Percentiles rank a stretch among this genome's conserved stretches.
Conservation (phyloP, 768 basidiomycete genomes). For the Psilocybe cyanescens region DNA sequence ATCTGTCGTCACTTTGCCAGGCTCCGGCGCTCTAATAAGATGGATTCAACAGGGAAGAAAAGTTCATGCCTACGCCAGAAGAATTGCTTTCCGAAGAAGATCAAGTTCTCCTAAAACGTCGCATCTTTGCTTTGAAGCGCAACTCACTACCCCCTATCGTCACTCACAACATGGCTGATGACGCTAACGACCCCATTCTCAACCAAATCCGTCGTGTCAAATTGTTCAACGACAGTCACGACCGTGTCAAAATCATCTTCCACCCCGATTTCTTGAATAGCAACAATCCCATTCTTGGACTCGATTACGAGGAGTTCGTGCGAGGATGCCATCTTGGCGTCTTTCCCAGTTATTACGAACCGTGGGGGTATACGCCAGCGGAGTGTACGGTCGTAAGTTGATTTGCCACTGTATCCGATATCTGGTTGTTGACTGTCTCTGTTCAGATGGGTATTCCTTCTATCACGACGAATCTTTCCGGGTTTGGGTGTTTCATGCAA, state of each 20-base stretch:
- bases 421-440: not conserved
- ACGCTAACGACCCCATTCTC: conserved; percentile 88
- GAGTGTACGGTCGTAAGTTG: conserved; percentile 93
- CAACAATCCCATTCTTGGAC: conserved; percentile 95
- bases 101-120: conserved; percentile 91
- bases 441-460: conserved; percentile 94
- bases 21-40: not conserved
- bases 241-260: conserved; percentile 97
- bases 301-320: conserved; percentile 99
- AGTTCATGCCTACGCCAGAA: conserved; percentile 72
- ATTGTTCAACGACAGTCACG: conserved; percentile 85
- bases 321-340: conserved; percentile 97
- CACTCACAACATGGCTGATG: conserved; percentile 99
- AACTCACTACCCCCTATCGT: conserved; percentile 93
- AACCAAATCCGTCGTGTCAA: conserved; percentile 94
- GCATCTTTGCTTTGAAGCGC: conserved; percentile 95
- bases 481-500: conserved; percentile 99
- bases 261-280: conserved; percentile 98
- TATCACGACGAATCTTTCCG: conserved; percentile 96
- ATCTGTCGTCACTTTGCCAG: not conserved
- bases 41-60: conserved; percentile 59
- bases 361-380: conserved; percentile 96
- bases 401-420: conserved; percentile 14
- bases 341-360: conserved; percentile 97
- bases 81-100: conserved; percentile 89